Base-by-base conservation (phyloP, 2,329 filamentous ascomycete species). In the Annulohypoxylon truncatum region DNA sequence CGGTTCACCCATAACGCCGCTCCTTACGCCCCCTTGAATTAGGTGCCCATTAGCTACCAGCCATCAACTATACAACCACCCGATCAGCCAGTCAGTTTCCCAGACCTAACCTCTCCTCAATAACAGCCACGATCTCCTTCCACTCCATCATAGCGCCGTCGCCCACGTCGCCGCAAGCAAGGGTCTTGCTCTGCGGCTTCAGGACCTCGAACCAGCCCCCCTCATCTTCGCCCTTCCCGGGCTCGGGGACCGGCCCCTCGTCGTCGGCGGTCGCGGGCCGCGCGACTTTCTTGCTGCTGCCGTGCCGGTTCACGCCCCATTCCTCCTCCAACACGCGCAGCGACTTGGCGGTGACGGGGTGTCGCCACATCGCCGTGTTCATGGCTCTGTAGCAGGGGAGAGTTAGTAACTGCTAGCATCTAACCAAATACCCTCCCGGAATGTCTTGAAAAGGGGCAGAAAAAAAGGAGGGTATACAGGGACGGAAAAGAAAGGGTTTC, bases 331-430 rank as follows among this genome's bases (percentile, higher is more conserved):
- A 80, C 0, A 91, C 82, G 40, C 81, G 81, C 35, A 97, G 79
- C 69, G 97, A 93, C 68, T 86, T 88, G 52, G 80, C 84, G 0
- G 94, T 97, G 47, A 97, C 82, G 1, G 94, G 94, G 76, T 97
- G 93, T 59, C 84, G 83, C 91, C 92, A 97, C 94, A 97, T 97
- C 3, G 90, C 89, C 22, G 89, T 93, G 77, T 97, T 97, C 93
- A 97, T 97, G 28, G 91, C 89, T 2, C 40, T 64, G 35, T 3
- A n/a, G 1, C 24, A n/a, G 10, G 31, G 15, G 24, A 9, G 24
- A 9, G 38, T 15, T 46, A 33, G 15, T 33, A 20, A 12, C 13
- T 15, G 13, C n/a, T 5, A n/a, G n/a, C 4, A n/a, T 4, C 12
- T 35, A n/a, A 35, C 13, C n/a, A n/a, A n/a, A n/a, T n/a, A n/a